Conservation (phyloP, 306 rosid species). For the Rosa lucieae region DNA sequence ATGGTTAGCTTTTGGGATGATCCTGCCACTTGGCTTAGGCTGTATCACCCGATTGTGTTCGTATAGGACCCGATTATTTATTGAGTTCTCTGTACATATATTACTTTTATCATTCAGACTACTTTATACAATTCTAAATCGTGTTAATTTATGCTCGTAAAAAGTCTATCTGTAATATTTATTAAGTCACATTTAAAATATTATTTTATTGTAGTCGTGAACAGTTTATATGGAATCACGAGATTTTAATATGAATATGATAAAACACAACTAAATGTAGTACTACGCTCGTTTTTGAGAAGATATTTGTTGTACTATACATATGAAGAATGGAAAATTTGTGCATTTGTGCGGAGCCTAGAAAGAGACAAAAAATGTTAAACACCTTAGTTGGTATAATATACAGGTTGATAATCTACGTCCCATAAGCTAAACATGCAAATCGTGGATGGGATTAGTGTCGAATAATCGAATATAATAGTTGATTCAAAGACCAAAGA, state of each 20-base stretch:
- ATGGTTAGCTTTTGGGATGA: conserved; percentile 7
- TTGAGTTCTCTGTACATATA: neutral
- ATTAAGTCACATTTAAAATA: neutral
- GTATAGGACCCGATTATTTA: neutral
- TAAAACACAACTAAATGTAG: neutral
- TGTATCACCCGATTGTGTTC: neutral
- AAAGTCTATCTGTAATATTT: neutral
- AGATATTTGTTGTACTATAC: neutral
- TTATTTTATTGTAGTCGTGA: neutral
- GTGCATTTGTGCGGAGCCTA: too few species aligned
- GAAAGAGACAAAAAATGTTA: too few species aligned
- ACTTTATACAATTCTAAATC: neutral
- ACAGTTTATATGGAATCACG: neutral
- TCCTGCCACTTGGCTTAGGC: conserved; percentile 6
- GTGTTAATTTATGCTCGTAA: neutral
- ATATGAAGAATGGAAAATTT: neutral
- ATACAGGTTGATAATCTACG: neutral
- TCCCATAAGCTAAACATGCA: conserved; percentile 26
- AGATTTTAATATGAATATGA: neutral
- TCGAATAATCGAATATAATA: neutral
- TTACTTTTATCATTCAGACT: fast-evolving
- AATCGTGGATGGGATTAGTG: conserved; percentile 9
- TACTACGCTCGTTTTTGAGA: neutral
- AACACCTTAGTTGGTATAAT: neutral
- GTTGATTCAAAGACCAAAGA: neutral